Conservation (phyloP, 306 rosid species). For the Trifolium fragiferum region DNA sequence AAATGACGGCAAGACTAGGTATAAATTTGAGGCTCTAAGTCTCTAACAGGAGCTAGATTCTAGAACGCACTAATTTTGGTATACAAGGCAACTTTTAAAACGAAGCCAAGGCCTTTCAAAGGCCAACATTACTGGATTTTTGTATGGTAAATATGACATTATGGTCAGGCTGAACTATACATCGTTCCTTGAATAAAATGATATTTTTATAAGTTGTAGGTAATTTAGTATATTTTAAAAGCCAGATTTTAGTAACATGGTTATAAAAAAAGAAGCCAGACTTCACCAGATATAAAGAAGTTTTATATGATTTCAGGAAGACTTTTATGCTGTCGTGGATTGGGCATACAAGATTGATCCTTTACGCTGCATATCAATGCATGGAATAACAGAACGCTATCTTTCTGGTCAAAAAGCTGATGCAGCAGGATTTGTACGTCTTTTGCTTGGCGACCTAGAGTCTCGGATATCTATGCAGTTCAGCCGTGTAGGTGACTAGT, state of each 20-base stretch:
- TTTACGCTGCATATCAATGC: constrained; percentile 99
- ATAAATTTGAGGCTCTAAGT: constrained; percentile 3
- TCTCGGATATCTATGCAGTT: constrained; percentile 88
- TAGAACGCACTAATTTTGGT: constrained; percentile 23
- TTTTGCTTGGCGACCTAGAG: constrained; percentile 92
- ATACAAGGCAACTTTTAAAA: constrained; percentile 23
- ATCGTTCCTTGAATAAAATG: constrained; percentile 18
- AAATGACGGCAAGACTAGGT: constrained; percentile 7
- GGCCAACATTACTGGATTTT: constrained; percentile 13
- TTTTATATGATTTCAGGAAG: constrained; percentile 78
- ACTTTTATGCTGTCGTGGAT: constrained; percentile 95
- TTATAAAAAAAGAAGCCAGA: background rate
- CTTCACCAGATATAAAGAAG: constrained; percentile 26
- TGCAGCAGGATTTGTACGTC: constrained; percentile 99
- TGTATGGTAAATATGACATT: constrained; percentile 12
- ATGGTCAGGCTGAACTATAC: constrained; percentile 6
- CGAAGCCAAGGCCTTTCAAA: constrained; percentile 14
- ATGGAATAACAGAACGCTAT: constrained; percentile 97
- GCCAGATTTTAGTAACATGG: background rate
- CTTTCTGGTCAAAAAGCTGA: constrained; percentile 99
- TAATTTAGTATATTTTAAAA: constrained; percentile 26
- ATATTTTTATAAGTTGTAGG: constrained; percentile 15
- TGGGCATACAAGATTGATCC: constrained; percentile 99
- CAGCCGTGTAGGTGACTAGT: constrained; percentile 73
- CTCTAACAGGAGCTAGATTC: constrained; percentile 26